Evolutionary conservation across 176 grass and related monocot genomes (phyloP).

Genomic region (Bothriochloa decipiens): DNA sequence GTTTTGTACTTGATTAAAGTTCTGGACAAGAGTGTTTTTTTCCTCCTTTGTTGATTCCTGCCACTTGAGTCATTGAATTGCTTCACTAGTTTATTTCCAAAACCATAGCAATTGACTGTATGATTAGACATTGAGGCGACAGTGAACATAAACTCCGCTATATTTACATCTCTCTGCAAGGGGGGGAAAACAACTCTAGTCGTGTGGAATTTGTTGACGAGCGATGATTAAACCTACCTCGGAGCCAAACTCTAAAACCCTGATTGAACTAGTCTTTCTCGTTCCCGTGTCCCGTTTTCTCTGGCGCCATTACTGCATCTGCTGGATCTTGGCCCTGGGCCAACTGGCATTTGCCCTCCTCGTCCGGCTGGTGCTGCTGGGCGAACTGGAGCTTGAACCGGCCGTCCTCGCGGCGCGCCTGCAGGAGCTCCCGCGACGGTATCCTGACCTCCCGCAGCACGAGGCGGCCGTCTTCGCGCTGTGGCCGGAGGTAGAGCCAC

Average conservation of each 20-base stretch:
- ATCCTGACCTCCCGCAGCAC: conserved; percentile 68
- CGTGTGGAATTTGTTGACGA: neutral
- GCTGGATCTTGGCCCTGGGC: neutral
- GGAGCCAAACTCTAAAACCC: conserved; percentile 12
- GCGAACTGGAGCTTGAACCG: conserved; percentile 64
- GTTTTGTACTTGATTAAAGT: neutral
- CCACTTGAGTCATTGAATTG: neutral
- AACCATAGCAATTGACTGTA: neutral
- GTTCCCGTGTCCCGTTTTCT: neutral
- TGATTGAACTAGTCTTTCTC: neutral
- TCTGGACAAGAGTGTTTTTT: neutral
- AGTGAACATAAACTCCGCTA: neutral
- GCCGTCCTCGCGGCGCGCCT: conserved; percentile 56
- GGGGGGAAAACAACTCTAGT: neutral
- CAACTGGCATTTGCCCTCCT: neutral
- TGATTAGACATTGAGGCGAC: neutral
- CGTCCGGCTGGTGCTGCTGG: conserved; percentile 8
- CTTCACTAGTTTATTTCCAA: neutral
- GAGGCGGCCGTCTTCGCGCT: conserved; percentile 54
- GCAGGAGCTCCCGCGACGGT: conserved; percentile 65
- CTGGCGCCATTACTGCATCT: neutral
- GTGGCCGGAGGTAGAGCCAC: conserved; percentile 62
- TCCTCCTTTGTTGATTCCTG: neutral
- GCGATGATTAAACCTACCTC: neutral
- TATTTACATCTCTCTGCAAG: conserved; percentile 44